Evolutionary conservation across 2,329 filamentous ascomycete genomes (phyloP).

Genomic region (Fusarium sp.): DNA sequence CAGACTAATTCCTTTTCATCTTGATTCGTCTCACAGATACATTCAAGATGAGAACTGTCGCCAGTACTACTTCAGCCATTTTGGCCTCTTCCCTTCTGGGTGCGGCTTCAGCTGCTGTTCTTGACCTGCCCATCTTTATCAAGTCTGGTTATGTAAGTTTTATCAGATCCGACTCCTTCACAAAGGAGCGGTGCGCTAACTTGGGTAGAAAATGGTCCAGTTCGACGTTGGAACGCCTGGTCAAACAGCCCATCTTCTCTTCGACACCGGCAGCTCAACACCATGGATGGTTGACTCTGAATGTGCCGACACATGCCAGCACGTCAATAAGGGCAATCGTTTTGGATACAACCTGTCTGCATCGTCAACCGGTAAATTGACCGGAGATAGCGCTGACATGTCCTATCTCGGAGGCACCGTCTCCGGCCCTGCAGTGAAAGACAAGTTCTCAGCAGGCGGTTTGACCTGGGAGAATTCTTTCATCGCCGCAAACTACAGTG

Average conservation of each 20-base stretch:
- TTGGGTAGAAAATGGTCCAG: constrained; percentile 20
- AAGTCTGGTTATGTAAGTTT: constrained; percentile 27
- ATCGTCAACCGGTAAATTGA: constrained; percentile 46
- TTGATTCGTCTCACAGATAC: too few species aligned
- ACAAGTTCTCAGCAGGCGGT: constrained; percentile 42
- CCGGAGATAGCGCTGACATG: constrained; percentile 43
- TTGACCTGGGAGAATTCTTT: constrained; percentile 48
- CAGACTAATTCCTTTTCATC: too few species aligned
- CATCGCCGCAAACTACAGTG: constrained; percentile 48
- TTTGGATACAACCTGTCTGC: constrained; percentile 46
- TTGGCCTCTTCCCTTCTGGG: constrained; percentile 9
- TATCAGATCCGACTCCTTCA: fast-evolving
- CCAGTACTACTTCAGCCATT: constrained; percentile 15
- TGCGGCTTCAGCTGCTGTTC: constrained; percentile 19
- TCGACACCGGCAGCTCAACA: constrained; percentile 54
- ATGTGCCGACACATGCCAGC: constrained; percentile 47
- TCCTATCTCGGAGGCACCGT: constrained; percentile 50
- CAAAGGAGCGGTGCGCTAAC: background rate
- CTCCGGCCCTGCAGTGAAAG: constrained; percentile 45
- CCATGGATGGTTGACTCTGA: constrained; percentile 50
- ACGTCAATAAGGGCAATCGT: constrained; percentile 45
- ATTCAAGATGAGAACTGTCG: constrained; percentile 1
- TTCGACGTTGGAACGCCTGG: constrained; percentile 47
- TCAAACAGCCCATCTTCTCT: constrained; percentile 47
- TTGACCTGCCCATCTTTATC: constrained; percentile 21